Evolutionary conservation across 306 rosid species (phyloP), one percentile per base, ranked within the genome.

Genomic region (Myrica gale): DNA sequence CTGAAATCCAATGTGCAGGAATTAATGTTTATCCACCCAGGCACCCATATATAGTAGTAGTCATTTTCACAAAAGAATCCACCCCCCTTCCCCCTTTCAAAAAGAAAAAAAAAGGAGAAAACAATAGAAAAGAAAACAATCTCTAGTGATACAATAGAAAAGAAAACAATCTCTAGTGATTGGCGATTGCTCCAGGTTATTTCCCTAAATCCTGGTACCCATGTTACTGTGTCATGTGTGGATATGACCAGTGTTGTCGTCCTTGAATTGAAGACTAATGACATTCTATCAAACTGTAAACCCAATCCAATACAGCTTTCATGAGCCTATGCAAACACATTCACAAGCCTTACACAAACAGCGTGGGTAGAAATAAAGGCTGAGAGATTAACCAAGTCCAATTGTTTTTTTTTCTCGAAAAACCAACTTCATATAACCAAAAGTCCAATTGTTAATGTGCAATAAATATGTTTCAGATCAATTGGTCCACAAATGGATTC

Each of bases 1-100:
- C 99, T 92, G 87, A 77, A 85, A 42, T 68, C 60, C 21, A 77
- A 63, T 58, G 65, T 15, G 5, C 0, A 63, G 8, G 47, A 63
- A 16, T 69, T 11, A 9, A 20, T 10, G 41, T 19, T 9, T 45
- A 12, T 19, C 37, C 20, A 69, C 46, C 54, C 26, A 23, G 26
- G 26, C 26, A 23, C 1, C 26, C 73, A 46, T 21, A 16, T 19
- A 44, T 69, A 20, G 16, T n/a, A 63, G 69, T n/a, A 5, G 37
- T 23, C 41, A 58, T 3, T 21, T 2, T 10, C 26, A 21, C 37
- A 58, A 58, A 58, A 23, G 37, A 58, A 58, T 23, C 65, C 21
- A 5, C 16, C 16, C 37, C 37, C 37, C 3, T 1, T 0, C 16
- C 16, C 37, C 37, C 37, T 32, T 32, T 32, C 37, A 32, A 52